Base-by-base conservation (phyloP, 805 yeast species). In the Nakazawaea wyomingensis region DNA sequence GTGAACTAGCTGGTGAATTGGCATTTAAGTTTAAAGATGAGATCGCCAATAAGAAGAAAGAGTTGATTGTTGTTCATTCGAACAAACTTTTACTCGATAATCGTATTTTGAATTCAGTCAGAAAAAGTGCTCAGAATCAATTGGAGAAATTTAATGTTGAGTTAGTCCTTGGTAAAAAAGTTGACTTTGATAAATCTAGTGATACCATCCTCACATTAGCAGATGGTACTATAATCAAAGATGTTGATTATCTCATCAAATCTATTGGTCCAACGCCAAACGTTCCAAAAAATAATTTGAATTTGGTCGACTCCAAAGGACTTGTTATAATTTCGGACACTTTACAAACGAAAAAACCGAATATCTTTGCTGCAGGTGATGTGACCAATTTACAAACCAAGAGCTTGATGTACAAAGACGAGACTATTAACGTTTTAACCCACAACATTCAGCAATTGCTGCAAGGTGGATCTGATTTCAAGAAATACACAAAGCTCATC, bases 311-410 rank as follows among this genome's bases (percentile, higher is more conserved):
- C 29, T 28, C 29, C 1, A 30, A 36, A 3, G 60, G 60, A 2
- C 53, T 45, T 34, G 47, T 55, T 39, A 16, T 19, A 14, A 24
- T 39, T n/a, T 29, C 33, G 16, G 41, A 29, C 9, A 17, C 27
- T 19, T 18, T 35, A 10, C 43, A 46, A 46, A 26, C 43, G 19
- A 31, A 17, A 19, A 10, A 13, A 8, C 27, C 49, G 6, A 50
- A 52, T 27, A 49, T 62, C 3, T 63, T 62, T 44, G 61, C 66
- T 2, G 51, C 62, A 39, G 69, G 68, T 11, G 68, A 64, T 48
- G 56, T 56, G n/a, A 43, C 49, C 11, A 50, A 53, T 43, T 52
- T 48, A 43, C 44, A 45, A 2, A 48, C 47, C 34, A 61, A 59
- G 32, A 54, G 62, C 9, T 17, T 61, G 0, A 4, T 34, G 3